Base-by-base conservation (phyloP, 345 rosid species). In the Anastatica hierochuntica region DNA sequence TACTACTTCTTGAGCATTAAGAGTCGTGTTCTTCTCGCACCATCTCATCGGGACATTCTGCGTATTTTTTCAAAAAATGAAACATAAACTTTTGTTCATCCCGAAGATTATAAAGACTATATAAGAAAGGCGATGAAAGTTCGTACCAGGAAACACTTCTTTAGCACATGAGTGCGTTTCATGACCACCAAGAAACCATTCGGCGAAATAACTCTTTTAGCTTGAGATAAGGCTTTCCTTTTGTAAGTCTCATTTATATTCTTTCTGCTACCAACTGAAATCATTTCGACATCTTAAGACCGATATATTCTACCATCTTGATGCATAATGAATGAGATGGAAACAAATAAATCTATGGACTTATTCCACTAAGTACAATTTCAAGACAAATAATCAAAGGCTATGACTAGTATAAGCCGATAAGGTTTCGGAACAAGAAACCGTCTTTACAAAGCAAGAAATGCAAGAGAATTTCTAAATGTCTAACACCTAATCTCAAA, bases 151-250 rank as follows among this genome's bases (percentile, higher is more conserved):
- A 37, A 68, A 46, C 55, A 73, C 52, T 57, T 71, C 10, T 30
- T 27, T 41, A 43, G 10, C 3, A 77, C 73, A 48, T 76, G 71
- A 11, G 79, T 18, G 47, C 79, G 81, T 35, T 58, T 71, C 79
- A 80, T 75, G 27, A 73, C 50, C 27, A 65, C 60, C 53, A 69
- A 7, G 53, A 73, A 74, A 44, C 79, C 74, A 10, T 74, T 61
- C 1, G 46, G 24, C 14, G 55, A 66, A 43, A 59, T 21, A 17
- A 68, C 65, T 38, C 43, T 69, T 42, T 26, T 53, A 15, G 77
- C 87, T 37, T 31, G 56, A 47, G 50, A 53, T 29, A 77, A 14
- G 12, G 72, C 68, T 7, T 34, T 62, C 37, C 10, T n/a, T 51
- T 43, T 70, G 51, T 47, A 62, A 44, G 17, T 60, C 47, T 66